phyloP scores from a whole-genome alignment of 2,329 filamentous ascomycete species.

The Sphaerulina vaccinii region DNA sequence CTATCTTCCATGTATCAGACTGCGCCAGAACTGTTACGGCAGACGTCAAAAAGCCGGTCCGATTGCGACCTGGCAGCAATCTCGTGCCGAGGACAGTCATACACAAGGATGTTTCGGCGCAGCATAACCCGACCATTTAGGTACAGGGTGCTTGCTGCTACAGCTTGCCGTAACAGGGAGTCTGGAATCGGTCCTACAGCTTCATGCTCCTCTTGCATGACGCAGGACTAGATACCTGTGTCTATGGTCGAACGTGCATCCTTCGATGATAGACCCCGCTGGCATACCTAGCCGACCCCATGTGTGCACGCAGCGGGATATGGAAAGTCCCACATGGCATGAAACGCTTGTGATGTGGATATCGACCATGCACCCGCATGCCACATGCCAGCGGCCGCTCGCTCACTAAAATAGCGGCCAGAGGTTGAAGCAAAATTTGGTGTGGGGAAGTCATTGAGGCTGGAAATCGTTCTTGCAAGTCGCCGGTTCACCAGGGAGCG shows the following conservation, averaged over 20 bases:
- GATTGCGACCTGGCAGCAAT: neutral
- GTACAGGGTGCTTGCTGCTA: conserved; percentile 2
- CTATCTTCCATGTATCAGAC: neutral
- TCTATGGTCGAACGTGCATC: no score
- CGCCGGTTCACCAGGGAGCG: conserved; percentile 1
- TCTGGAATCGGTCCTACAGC: neutral
- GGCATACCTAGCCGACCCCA: no score
- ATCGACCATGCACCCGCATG: neutral
- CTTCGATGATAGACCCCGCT: no score
- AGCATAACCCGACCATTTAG: conserved; percentile 1
- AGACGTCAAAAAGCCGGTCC: neutral
- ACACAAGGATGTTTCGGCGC: neutral
- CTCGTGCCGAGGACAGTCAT: neutral
- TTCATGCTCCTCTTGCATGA: neutral
- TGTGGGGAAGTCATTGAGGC: conserved; percentile 5
- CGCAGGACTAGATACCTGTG: no score
- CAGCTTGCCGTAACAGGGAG: neutral
- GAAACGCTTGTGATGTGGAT: neutral
- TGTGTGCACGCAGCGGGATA: no score
- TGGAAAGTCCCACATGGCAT: neutral
- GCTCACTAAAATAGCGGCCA: neutral
- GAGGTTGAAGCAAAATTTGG: neutral
- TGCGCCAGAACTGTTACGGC: neutral
- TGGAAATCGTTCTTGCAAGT: no score
- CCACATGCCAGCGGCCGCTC: neutral